Percentiles rank a stretch among this genome's conserved stretches.
Conservation (phyloP, 2,329 filamentous ascomycete genomes). For the Paraconiothyrium brasiliense region DNA sequence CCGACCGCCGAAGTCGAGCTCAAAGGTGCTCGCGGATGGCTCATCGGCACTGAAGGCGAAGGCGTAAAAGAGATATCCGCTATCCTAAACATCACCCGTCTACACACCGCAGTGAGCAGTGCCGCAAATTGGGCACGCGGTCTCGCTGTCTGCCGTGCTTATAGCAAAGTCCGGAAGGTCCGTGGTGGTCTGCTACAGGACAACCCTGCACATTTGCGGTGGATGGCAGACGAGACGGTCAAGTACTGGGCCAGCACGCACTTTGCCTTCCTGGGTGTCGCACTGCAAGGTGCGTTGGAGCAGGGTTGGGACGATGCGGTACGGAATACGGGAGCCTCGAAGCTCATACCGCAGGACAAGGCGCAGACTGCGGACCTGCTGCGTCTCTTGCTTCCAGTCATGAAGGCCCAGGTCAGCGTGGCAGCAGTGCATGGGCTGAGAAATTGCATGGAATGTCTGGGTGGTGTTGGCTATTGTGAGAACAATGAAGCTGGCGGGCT, state of each 20-base stretch:
- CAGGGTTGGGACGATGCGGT: conserved; percentile 46
- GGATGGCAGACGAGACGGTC: conserved; percentile 64
- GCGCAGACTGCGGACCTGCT: conserved; percentile 22
- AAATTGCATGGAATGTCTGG: conserved; percentile 70
- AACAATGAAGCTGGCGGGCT: conserved; percentile 65
- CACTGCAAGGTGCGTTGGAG: conserved; percentile 65
- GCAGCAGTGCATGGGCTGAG: conserved; percentile 57
- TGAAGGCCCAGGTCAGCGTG: conserved; percentile 39
- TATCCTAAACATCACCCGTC: conserved; percentile 72
- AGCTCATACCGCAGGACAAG: conserved; percentile 35
- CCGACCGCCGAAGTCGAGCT: conserved; percentile 76
- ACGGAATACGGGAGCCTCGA: conserved; percentile 28
- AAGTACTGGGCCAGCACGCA: conserved; percentile 67
- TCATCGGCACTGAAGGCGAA: conserved; percentile 72
- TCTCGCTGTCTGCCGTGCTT: conserved; percentile 66
- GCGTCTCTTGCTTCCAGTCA: conserved; percentile 36
- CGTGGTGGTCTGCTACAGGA: conserved; percentile 59
- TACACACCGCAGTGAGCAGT: conserved; percentile 65
- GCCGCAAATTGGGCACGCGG: conserved; percentile 63
- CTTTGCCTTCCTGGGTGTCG: conserved; percentile 63
- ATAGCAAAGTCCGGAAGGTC: conserved; percentile 65
- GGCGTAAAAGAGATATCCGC: conserved; percentile 75
- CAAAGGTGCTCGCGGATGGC: conserved; percentile 53
- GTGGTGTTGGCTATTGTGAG: conserved; percentile 72
- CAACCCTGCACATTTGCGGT: conserved; percentile 66